A percentile compares a stretch with the other conserved stretches of the same genome.
Evolutionary conservation across 176 grass and related monocot species (phyloP).

Genomic region (Oryza coarctata): DNA sequence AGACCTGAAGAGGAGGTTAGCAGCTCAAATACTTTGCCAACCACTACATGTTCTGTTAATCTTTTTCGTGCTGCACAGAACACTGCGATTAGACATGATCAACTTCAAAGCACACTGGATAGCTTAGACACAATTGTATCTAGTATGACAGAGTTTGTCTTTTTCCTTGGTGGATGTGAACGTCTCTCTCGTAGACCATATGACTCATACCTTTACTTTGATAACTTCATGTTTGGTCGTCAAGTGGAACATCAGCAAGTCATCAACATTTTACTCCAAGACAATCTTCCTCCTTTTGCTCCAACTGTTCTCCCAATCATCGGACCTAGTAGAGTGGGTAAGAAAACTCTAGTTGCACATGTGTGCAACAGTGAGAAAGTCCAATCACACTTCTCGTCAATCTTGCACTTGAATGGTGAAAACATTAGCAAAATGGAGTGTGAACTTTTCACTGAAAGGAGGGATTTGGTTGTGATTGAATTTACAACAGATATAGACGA

Average conservation of each 20-base stretch:
- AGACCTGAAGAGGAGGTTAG: background rate
- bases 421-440: too few relatives aligned
- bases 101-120: too few relatives aligned
- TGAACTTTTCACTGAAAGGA: background rate
- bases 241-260: background rate
- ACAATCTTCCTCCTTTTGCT: background rate
- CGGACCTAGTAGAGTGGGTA: background rate
- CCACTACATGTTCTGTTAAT: background rate
- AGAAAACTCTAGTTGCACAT: conserved; percentile 9
- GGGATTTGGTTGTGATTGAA: conserved; percentile 18
- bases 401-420: too few relatives aligned
- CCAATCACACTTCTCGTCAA: background rate
- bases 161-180: background rate
- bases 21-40: background rate
- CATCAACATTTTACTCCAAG: background rate
- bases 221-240: conserved; percentile 13
- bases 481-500: conserved; percentile 20
- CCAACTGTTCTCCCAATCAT: conserved; percentile 13
- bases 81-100: background rate
- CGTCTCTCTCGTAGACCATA: background rate
- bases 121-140: too few relatives aligned
- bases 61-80: background rate
- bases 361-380: background rate
- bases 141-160: too few relatives aligned
- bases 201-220: background rate